phyloP scores from a whole-genome alignment of 139 green algal species.

The Micractinium conductrix region DNA sequence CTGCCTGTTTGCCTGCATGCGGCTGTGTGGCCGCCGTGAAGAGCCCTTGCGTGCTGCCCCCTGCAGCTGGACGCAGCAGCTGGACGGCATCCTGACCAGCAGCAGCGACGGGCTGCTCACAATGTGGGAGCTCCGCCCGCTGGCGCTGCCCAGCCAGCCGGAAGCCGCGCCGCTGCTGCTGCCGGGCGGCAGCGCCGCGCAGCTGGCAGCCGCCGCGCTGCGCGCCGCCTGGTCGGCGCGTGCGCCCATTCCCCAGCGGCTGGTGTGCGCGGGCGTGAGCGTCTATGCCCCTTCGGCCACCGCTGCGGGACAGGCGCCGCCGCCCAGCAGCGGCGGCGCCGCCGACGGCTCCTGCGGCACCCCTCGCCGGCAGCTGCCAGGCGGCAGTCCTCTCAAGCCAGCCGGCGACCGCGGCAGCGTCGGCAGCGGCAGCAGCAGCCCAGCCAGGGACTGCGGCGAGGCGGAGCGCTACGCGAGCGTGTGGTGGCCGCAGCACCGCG shows the following conservation, averaged over 20 bases:
- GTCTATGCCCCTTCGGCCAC: conserved; percentile 24
- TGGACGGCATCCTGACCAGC: conserved; percentile 43
- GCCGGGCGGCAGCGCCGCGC: neutral
- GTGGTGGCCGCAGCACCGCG: conserved; percentile 39
- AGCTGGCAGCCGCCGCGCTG: neutral
- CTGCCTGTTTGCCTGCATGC: neutral
- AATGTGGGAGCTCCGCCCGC: conserved; percentile 37
- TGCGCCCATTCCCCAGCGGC: conserved; percentile 17
- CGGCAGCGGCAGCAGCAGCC: neutral
- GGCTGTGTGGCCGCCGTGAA: no score
- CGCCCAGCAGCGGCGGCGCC: no score
- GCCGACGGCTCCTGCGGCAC: neutral
- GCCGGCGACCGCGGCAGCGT: neutral
- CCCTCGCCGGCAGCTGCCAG: no score
- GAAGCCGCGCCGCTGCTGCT: neutral
- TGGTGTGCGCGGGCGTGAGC: conserved; percentile 28
- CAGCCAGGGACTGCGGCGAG: conserved; percentile 5
- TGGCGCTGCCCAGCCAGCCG: neutral
- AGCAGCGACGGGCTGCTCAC: conserved; percentile 2
- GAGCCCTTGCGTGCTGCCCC: no score
- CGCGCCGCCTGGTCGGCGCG: conserved; percentile 10
- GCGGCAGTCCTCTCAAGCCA: neutral
- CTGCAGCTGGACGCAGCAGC: conserved; percentile 43
- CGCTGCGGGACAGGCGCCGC: neutral
- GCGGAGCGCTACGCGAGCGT: conserved; percentile 15